Evolutionary conservation across 164 flowering plant genomes (phyloP).

Genomic region (Akebia trifoliata): DNA sequence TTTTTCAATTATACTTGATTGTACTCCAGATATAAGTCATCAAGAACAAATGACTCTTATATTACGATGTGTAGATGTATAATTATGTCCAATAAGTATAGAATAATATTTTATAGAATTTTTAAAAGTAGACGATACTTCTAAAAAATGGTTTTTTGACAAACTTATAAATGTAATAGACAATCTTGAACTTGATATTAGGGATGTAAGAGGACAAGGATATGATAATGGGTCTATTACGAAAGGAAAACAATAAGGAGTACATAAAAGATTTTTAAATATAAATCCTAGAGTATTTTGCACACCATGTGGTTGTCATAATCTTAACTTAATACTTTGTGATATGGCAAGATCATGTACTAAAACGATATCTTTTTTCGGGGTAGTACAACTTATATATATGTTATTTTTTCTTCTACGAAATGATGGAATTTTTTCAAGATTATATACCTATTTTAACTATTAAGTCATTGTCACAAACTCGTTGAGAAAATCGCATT

Average conservation of each 20-base stretch:
- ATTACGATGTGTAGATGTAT: not conserved
- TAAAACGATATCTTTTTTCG: no score
- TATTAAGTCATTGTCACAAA: no score
- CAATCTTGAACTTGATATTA: constrained; percentile 6
- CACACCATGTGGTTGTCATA: constrained; percentile 6
- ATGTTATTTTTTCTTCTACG: constrained; percentile 15
- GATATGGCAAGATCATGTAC: no score
- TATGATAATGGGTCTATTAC: constrained; percentile 8
- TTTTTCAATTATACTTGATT: not conserved
- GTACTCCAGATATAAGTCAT: constrained; percentile 22
- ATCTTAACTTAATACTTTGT: no score
- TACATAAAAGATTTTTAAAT: not conserved
- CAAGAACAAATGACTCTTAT: constrained; percentile 17
- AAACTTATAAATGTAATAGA: not conserved
- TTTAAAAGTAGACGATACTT: not conserved
- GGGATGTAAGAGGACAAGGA: constrained; percentile 5
- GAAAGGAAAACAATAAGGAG: constrained; percentile 9
- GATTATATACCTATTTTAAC: constrained; percentile 9
- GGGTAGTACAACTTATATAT: no score
- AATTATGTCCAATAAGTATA: not conserved
- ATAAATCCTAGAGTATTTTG: constrained; percentile 6
- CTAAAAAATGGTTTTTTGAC: no score
- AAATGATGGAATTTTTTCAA: constrained; percentile 18
- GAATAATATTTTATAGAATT: not conserved
- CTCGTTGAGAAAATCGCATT: constrained; percentile 17